phyloP scores from a whole-genome alignment of 371 early-diverging fungal genomes.

The Blakeslea trispora region DNA sequence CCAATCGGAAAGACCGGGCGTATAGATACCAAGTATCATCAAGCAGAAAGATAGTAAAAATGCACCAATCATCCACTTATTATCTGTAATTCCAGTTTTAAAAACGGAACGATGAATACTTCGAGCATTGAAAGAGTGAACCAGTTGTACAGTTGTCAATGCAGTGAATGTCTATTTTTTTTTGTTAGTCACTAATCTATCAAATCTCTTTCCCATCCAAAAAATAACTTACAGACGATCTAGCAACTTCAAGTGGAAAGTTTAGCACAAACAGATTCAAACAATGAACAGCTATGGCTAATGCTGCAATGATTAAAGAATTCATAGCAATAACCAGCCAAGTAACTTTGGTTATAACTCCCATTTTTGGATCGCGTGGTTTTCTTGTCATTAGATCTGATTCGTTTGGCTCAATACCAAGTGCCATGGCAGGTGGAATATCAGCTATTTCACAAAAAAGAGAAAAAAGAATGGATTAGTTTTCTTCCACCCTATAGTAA shows the following conservation, averaged over 20 bases:
- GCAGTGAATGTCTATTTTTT: conserved; percentile 65
- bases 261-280: conserved; percentile 47
- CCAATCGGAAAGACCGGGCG: conserved; percentile 67
- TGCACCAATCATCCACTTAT: conserved; percentile 77
- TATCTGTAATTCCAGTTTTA: conserved; percentile 66
- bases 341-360: conserved; percentile 52
- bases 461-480: not conserved
- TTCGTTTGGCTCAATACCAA: conserved; percentile 82
- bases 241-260: conserved; percentile 13
- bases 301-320: conserved; percentile 59
- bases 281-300: conserved; percentile 56
- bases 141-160: conserved; percentile 78
- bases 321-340: conserved; percentile 32
- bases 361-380: conserved; percentile 70
- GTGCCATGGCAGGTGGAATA: conserved; percentile 79
- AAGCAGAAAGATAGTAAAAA: conserved; percentile 67
- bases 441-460: conserved; percentile 31
- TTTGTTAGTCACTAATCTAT: not conserved
- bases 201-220: not conserved
- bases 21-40: conserved; percentile 76
- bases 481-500: not conserved
- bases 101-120: conserved; percentile 72
- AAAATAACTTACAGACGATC: conserved; percentile 23
- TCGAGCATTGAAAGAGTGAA: conserved; percentile 79
- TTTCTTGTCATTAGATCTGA: conserved; percentile 75